Percentiles rank a stretch among this genome's conserved stretches.
Evolutionary conservation across 2,329 filamentous ascomycete genomes (phyloP).

Genomic region (Paecilomyces dactylethromorphus): DNA sequence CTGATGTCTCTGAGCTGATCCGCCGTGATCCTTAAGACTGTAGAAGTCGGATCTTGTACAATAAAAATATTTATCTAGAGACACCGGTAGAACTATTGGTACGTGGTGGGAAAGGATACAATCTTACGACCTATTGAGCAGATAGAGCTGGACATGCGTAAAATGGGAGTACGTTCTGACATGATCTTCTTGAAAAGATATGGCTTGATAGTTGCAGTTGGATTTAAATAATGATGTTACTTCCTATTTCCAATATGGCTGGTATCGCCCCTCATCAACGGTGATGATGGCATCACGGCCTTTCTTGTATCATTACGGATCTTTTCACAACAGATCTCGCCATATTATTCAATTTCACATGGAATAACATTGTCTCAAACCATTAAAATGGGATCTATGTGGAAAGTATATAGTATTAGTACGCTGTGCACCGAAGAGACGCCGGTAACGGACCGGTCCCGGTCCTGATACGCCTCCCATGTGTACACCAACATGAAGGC

Average conservation of each 20-base stretch:
- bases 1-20: too few relatives aligned
- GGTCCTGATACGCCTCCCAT: too few relatives aligned
- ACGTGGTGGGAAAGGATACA: background rate
- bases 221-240: background rate
- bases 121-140: background rate
- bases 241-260: background rate
- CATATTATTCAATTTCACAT: background rate
- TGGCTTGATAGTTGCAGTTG: background rate
- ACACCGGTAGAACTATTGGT: background rate
- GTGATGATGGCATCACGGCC: background rate
- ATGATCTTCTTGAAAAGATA: background rate
- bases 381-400: too few relatives aligned
- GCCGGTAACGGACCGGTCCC: too few relatives aligned
- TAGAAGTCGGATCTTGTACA: too few relatives aligned
- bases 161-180: background rate
- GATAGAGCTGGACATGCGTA: background rate
- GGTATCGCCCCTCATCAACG: background rate
- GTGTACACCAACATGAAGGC: too few relatives aligned
- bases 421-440: too few relatives aligned
- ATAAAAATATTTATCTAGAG: conserved; percentile 1
- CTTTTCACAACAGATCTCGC: background rate
- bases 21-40: too few relatives aligned
- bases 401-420: too few relatives aligned
- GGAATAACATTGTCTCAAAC: background rate
- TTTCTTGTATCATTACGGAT: background rate